Evolutionary conservation across 2,329 filamentous ascomycete genomes (phyloP), one percentile per base, ranked within the genome.

Genomic region (Arthrobotrys pseudoclavata): DNA sequence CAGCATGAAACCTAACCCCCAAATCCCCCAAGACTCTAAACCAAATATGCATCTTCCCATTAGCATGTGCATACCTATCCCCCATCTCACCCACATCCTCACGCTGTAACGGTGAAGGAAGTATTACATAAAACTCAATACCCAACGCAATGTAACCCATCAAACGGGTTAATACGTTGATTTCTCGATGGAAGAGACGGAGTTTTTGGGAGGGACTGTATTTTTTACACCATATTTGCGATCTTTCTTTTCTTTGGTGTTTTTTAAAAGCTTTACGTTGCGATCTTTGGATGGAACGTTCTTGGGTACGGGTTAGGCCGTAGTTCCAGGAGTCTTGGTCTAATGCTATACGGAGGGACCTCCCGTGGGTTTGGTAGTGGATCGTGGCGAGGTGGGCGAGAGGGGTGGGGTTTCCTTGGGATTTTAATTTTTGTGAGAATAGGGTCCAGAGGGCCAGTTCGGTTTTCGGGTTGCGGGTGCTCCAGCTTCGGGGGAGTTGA

Each of bases 251-350:
- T 22, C 7, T 55, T 13, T 61, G 18, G 18, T n/a, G n/a, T n/a
- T 72, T 42, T 13, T 52, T 40, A 20, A 72, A 66, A 4, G 55
- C n/a, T 5, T 5, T 12, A 18, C 50, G 22, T 20, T 72, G 48
- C n/a, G 20, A 20, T 42, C n/a, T 60, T 37, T 62, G 69, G 18
- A 47, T 40, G 12, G 42, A 24, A 10, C 20, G 34, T 31, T 72
- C 60, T 20, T 72, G 6, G 1, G 5, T 10, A 15, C 45, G 29
- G 15, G 48, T 66, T n/a, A 72, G 12, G 22, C 61, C 61, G 37
- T 72, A 72, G 22, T 72, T 22, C 69, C 69, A 72, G 1, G 60
- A 50, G 31, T 72, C 26, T 66, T 72, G 69, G 52, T 72, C 69
- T 13, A 72, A n/a, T 5, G 61, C 69, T 22, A 72, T 50, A 24